Base-by-base conservation (phyloP, 805 yeast genomes). In the Kluyveromyces starmeri region DNA sequence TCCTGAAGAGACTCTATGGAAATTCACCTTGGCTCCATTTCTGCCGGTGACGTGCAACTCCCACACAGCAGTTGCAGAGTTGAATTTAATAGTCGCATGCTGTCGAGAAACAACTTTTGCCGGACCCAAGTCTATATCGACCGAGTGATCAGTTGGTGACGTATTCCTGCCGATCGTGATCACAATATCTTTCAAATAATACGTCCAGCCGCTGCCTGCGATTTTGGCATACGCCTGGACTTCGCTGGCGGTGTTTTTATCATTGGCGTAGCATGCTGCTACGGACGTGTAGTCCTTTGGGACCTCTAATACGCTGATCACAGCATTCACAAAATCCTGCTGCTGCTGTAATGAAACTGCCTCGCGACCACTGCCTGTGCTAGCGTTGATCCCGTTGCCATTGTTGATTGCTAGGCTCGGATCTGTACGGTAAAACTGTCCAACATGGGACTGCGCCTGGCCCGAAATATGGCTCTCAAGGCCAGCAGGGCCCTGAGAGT, bases 211-310 rank as follows among this genome's bases (percentile, higher is more conserved):
- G 22, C 70, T 64, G 28, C 98, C 98, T 0, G 96, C 88, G 31
- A 92, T 79, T 58, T 92, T 92, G 22, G 96, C 98, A 58, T 89
- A 92, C 0, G 98, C 98, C 61, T 88, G 95, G n/a, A 92, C 88
- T 55, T 88, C 95, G 4, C 67, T 53, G 24, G 68, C 71, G 21
- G 65, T 53, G 36, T 64, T 81, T 41, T 75, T 73, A 34, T 78
- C 84, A 57, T 92, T 92, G 37, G 89, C 75, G 53, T 73, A 83
- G 17, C 64, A 70, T 30, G 62, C 64, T 9, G 94, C 73, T 5
- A 88, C 97, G 42, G 73, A 73, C 1, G 95, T 85, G 14, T 67
- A 67, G 27, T 82, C 83, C 17, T 76, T 77, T 0, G 97, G 96
- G 9, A 69, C 64, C 9, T 73, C 68, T 37, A 92, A 65, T 8